Percentiles rank a stretch among this genome's conserved stretches.
Evolutionary conservation across 176 grass and related monocot species (phyloP).

Genomic region (Tuctoria greenei): DNA sequence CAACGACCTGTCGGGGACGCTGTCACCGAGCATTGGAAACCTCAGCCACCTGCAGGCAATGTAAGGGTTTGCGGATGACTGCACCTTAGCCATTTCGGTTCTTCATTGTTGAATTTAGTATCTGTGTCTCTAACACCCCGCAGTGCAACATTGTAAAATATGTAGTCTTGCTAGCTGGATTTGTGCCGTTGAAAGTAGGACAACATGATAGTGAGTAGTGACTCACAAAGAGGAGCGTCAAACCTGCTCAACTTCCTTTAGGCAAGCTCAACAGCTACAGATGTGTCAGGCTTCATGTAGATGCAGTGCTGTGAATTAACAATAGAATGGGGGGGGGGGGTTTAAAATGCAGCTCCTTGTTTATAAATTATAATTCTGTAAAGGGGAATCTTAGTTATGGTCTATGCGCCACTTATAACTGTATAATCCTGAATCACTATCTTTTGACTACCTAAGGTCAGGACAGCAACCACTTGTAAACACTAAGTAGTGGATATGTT

Average conservation of each 20-base stretch:
- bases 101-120: neutral
- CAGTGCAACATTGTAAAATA: neutral
- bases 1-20: conserved; percentile 59
- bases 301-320: neutral
- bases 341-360: conserved; percentile 3
- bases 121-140: neutral
- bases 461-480: conserved; percentile 9
- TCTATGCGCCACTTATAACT: neutral
- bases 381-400: neutral
- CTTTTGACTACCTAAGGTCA: neutral
- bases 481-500: neutral
- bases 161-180: neutral
- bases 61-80: conserved; percentile 45
- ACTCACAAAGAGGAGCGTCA: neutral
- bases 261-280: neutral
- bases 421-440: neutral
- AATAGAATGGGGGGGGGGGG: neutral
- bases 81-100: neutral
- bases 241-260: neutral
- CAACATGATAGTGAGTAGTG: neutral
- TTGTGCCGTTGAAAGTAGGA: neutral
- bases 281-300: neutral
- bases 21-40: conserved; percentile 84
- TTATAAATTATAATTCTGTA: conserved; percentile 4
- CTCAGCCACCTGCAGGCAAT: conserved; percentile 87